phyloP scores from a whole-genome alignment of 1,284 basidiomycete genomes.

The Ceratobasidium sp. region DNA sequence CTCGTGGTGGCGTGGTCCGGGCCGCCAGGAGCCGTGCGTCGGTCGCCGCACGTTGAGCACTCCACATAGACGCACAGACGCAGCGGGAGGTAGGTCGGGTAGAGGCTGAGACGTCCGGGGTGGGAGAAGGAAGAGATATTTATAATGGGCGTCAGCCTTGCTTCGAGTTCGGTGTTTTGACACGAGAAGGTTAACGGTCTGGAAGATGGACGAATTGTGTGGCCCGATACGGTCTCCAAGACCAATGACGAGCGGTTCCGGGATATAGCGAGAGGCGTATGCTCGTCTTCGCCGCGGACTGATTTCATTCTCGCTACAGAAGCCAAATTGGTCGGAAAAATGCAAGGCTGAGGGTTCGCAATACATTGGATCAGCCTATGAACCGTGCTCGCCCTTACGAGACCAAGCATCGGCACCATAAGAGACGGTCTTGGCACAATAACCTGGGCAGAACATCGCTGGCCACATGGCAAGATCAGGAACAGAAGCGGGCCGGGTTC shows the following conservation, averaged over 20 bases:
- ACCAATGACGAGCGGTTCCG: no score
- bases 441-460: not conserved
- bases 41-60: not conserved
- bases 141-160: conserved; percentile 7
- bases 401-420: not conserved
- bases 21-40: not conserved
- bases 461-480: not conserved
- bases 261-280: no score
- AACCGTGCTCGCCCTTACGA: no score
- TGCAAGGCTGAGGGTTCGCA: no score
- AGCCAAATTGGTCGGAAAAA: no score
- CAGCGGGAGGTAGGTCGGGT: not conserved
- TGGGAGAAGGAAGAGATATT: conserved; percentile 6
- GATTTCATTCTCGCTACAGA: no score
- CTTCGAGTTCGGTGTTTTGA: not conserved
- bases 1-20: not conserved
- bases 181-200: not conserved
- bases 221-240: no score
- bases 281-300: no score
- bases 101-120: conserved; percentile 18
- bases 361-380: no score
- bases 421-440: not conserved
- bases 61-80: conserved; percentile 7
- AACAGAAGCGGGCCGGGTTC: conserved; percentile 3
- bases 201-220: not conserved